Evolutionary conservation across 2,329 filamentous ascomycete genomes (phyloP), one percentile per base, ranked within the genome.

Genomic region (Cyclaneusma minus): DNA sequence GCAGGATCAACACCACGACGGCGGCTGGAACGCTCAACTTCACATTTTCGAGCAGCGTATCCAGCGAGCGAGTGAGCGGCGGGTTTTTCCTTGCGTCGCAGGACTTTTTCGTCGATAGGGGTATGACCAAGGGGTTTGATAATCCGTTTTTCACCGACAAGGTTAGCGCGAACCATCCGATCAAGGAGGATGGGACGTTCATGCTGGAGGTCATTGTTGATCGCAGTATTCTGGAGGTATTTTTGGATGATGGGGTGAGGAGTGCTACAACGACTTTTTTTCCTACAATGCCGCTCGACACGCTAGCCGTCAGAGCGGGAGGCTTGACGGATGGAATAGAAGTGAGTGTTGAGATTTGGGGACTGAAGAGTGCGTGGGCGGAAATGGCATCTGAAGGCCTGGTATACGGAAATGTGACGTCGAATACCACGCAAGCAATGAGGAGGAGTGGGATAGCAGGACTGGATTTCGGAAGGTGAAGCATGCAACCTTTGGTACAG

Each of bases 61-160:
- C 61, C 0, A 54, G 53, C 5, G 65, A 70, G 36, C 54, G 48
- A 6, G 39, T 70, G 3, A 47, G 50, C 3, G 58, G 60, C 3
- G 66, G 64, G 3, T 60, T 58, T 25, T 57, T 51, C 35, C 48
- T 66, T 26, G 49, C 54, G 58, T 10, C 60, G 64, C 32, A 49
- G 51, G 2, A 50, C 54, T 1, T 63, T 63, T 42, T 67, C 54
- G 50, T 70, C 16, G 53, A 66, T 32, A 58, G 66, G 2, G 56
- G 57, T 7, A 43, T 54, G 10, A 50, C 61, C 5, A 41, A 47
- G 11, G 63, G 60, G 2, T 68, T 63, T 38, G 54, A 60, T 10
- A 63, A 65, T 33, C 50, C 56, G 2, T 64, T 62, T 45, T 68
- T 68, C 42, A 67, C 60, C 0, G 59, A 68, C 33, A 62, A 63